These are phyloP conservation scores for Nigrograna mackinnonii DNA, from an alignment of 2,329 filamentous ascomycete species.

Conservation along the genomic window DNA sequence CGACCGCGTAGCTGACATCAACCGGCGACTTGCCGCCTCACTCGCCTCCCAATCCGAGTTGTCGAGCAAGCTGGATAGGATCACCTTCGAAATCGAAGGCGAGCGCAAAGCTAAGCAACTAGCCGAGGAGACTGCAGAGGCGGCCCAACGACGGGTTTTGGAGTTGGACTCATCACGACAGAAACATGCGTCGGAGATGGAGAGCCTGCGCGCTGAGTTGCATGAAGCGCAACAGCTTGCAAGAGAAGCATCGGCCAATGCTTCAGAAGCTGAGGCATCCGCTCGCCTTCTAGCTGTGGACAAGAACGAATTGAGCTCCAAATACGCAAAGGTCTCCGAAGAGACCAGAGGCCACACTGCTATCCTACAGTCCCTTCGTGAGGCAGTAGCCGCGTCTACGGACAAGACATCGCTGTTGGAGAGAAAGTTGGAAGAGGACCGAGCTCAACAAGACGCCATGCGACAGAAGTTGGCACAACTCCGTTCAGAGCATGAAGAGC, in stretches of 20 bases:
- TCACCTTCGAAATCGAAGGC: conserved; percentile 72
- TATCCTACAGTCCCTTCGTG: conserved; percentile 74
- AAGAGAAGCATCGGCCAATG: conserved; percentile 78
- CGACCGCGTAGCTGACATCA: conserved; percentile 74
- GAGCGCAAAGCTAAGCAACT: conserved; percentile 81
- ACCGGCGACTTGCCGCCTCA: conserved; percentile 79
- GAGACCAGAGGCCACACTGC: conserved; percentile 70
- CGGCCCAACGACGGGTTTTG: conserved; percentile 78
- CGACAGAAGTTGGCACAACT: conserved; percentile 78
- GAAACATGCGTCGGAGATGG: conserved; percentile 80
- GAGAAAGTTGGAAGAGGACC: conserved; percentile 81
- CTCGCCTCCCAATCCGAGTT: conserved; percentile 79
- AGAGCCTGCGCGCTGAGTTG: conserved; percentile 82
- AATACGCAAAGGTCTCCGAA: conserved; percentile 68
- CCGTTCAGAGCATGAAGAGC: conserved; percentile 80
- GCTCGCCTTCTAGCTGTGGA: conserved; percentile 81
- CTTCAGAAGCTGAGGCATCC: conserved; percentile 75
- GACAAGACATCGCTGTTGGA: conserved; percentile 79
- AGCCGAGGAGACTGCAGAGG: conserved; percentile 84
- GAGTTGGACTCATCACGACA: conserved; percentile 86
- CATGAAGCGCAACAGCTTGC: conserved; percentile 78
- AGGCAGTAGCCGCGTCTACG: conserved; percentile 77
- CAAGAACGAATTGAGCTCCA: conserved; percentile 74
- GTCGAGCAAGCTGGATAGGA: conserved; percentile 72
- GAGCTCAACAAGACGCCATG: conserved; percentile 71